Evolutionary conservation across 2,329 filamentous ascomycete genomes (phyloP).

Genomic region (Fusarium drepaniforme): DNA sequence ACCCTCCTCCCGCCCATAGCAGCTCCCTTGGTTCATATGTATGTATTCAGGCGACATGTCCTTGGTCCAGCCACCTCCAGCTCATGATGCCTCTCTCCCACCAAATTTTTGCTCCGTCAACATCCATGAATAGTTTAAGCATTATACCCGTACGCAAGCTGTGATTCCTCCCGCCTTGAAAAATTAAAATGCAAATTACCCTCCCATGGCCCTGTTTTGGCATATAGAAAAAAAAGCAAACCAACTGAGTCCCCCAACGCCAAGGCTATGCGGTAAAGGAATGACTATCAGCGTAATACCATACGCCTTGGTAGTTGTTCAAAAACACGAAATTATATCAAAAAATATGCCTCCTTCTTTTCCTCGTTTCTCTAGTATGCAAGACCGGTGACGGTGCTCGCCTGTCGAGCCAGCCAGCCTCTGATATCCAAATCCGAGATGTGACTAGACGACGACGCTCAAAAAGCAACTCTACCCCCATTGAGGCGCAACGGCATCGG

Average conservation of each 20-base stretch:
- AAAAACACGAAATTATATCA: constrained; percentile 23
- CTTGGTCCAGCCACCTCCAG: constrained; percentile 21
- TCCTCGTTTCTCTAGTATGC: constrained; percentile 27
- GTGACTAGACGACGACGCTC: constrained; percentile 20
- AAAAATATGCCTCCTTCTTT: constrained; percentile 14
- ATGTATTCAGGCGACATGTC: constrained; percentile 8
- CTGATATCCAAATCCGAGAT: constrained; percentile 22
- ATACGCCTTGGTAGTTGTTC: constrained; percentile 33
- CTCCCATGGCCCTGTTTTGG: constrained; percentile 24
- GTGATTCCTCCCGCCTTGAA: constrained; percentile 13
- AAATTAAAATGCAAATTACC: constrained; percentile 37
- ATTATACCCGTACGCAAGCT: constrained; percentile 32
- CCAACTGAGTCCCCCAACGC: constrained; percentile 37
- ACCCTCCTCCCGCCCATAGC: neutral
- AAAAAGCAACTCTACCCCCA: constrained; percentile 54
- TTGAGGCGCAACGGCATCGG: constrained; percentile 52
- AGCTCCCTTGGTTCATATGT: constrained; percentile 20
- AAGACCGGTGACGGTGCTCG: constrained; percentile 14
- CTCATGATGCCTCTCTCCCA: constrained; percentile 8
- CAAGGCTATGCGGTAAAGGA: constrained; percentile 46
- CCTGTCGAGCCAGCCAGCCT: constrained; percentile 7
- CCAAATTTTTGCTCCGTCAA: constrained; percentile 30
- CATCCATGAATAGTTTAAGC: constrained; percentile 22
- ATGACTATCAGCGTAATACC: constrained; percentile 31
- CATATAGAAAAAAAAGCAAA: constrained; percentile 15